Evolutionary conservation across 257 asterid species (phyloP).

Genomic region (Prunella vulgaris): DNA sequence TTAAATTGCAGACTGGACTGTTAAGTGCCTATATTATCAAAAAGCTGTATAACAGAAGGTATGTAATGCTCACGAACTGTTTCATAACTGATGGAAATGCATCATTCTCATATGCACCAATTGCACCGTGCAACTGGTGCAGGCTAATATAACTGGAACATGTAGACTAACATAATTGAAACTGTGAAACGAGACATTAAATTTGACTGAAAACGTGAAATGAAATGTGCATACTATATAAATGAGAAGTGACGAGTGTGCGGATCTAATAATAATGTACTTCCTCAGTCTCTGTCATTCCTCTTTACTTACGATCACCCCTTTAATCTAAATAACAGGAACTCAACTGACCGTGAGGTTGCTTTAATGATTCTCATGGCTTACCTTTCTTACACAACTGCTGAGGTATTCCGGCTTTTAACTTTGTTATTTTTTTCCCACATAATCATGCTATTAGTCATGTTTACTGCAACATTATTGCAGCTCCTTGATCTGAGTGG

Average conservation of each 20-base stretch:
- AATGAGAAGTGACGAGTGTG: too few species aligned
- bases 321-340: slow-evolving; percentile 39
- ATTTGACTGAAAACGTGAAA: too few species aligned
- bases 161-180: too few species aligned
- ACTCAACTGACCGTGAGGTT: slow-evolving; percentile 72
- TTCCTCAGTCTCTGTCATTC: not conserved
- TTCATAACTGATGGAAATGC: too few species aligned
- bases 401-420: slow-evolving; percentile 45
- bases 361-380: slow-evolving; percentile 86
- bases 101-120: too few species aligned
- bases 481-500: slow-evolving; percentile 71
- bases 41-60: slow-evolving; percentile 59
- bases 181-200: too few species aligned
- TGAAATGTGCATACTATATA: too few species aligned
- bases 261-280: not conserved
- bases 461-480: not conserved
- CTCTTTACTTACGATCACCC: not conserved
- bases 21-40: slow-evolving; percentile 59
- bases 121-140: too few species aligned
- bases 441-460: slow-evolving; percentile 7
- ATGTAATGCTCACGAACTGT: slow-evolving; percentile 7
- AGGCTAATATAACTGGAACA: too few species aligned
- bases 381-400: slow-evolving; percentile 62
- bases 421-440: not conserved
- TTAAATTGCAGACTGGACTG: slow-evolving; percentile 57